A percentile compares a stretch with the other conserved stretches of the same genome.
Conservation (phyloP, 306 rosid species). For the Cucurbita maxima region DNA sequence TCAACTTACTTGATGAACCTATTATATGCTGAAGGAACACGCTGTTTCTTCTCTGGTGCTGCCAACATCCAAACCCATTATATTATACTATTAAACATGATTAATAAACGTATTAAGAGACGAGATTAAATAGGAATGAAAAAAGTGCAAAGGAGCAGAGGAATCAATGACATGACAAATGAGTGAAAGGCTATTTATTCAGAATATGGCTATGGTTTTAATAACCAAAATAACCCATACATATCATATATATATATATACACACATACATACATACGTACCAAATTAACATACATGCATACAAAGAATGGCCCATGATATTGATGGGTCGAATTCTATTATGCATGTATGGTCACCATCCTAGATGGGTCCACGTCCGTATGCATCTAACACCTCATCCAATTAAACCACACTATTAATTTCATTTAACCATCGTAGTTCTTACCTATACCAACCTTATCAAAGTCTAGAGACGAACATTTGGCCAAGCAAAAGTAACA, state of each 20-base stretch:
- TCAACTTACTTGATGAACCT: conserved; percentile 81
- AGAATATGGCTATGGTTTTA: background rate
- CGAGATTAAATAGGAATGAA: background rate
- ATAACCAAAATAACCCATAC: background rate
- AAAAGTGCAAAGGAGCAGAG: background rate
- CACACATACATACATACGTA: background rate
- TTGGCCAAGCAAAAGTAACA: too few species aligned
- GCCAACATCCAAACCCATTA: conserved; percentile 10
- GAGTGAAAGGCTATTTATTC: background rate
- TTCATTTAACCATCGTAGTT: too few species aligned
- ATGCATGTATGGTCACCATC: conserved; percentile 2
- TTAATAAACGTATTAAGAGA: too few species aligned
- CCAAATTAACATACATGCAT: background rate
- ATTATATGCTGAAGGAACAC: conserved; percentile 98
- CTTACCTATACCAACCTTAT: too few species aligned
- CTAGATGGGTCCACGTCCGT: background rate
- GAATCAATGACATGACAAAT: background rate
- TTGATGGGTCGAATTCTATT: conserved; percentile 5
- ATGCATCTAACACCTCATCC: background rate
- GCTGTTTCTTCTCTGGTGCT: conserved; percentile 95
- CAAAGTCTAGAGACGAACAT: too few species aligned
- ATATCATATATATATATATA: background rate
- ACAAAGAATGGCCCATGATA: background rate
- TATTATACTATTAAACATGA: background rate
- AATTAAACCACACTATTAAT: too few species aligned